A percentile compares a stretch with the other conserved stretches of the same genome.
Conservation (phyloP, 139 green algal genomes). For the Chara braunii region DNA sequence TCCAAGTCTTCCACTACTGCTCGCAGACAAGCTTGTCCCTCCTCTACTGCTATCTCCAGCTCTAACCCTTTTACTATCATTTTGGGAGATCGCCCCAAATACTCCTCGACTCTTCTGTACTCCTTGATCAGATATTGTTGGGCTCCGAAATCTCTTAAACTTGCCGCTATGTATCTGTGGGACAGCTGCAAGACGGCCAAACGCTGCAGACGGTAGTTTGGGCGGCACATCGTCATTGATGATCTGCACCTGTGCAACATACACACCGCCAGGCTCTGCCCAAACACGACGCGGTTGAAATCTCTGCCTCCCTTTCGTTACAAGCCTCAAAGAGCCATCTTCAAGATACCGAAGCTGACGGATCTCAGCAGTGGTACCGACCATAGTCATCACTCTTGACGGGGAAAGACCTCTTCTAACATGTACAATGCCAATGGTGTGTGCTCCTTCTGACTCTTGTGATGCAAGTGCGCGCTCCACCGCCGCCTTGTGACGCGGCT, state of each 20-base stretch:
- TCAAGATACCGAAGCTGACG: conserved; percentile 19
- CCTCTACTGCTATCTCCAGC: too few relatives aligned
- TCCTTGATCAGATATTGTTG: not conserved
- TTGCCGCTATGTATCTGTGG: conserved; percentile 9
- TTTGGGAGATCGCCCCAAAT: not conserved
- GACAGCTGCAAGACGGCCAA: conserved; percentile 8
- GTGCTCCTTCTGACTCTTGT: not conserved
- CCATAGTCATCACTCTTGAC: not conserved
- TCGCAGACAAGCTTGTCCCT: too few relatives aligned
- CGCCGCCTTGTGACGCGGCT: conserved; percentile 34
- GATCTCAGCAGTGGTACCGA: conserved; percentile 29
- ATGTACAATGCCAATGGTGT: not conserved
- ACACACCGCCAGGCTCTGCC: conserved; percentile 16
- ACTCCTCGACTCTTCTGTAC: not conserved
- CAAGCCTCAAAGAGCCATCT: conserved; percentile 20
- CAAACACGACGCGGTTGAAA: conserved; percentile 18
- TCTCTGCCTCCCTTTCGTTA: conserved; percentile 22
- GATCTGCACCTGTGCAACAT: conserved; percentile 26
- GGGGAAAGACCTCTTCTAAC: not conserved
- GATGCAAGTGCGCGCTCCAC: conserved; percentile 9
- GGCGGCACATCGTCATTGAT: conserved; percentile 19
- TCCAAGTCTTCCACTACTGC: too few relatives aligned
- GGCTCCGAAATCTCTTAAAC: not conserved
- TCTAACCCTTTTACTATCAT: not conserved
- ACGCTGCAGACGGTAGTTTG: conserved; percentile 8